Percentiles rank a stretch among this genome's conserved stretches.
These are phyloP conservation scores for Neofusicoccum sp. DNA, from an alignment of 2,329 filamentous ascomycete genomes.

Conservation along the genomic window DNA sequence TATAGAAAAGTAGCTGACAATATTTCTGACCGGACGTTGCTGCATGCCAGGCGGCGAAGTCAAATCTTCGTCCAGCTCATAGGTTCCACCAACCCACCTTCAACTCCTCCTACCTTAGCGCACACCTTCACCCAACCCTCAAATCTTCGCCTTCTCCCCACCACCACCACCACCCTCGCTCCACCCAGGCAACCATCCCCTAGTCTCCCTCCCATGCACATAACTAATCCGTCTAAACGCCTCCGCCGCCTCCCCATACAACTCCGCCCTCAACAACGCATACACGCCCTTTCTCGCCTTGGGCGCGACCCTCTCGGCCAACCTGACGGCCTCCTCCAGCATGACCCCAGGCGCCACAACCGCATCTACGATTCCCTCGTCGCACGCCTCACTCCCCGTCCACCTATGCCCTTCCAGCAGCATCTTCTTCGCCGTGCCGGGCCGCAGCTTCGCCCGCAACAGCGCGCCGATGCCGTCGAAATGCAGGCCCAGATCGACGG, in stretches of 20 bases:
- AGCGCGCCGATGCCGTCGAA: conserved; percentile 56
- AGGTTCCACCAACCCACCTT: neutral
- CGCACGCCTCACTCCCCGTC: conserved; percentile 52
- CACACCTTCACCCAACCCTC: conserved; percentile 6
- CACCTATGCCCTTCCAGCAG: conserved; percentile 55
- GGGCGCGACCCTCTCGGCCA: conserved; percentile 43
- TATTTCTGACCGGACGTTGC: no score
- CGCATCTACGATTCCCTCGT: conserved; percentile 55
- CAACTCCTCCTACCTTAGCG: neutral
- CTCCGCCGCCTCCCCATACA: conserved; percentile 54
- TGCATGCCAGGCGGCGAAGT: no score
- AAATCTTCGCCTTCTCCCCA: conserved; percentile 50
- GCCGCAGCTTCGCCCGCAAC: conserved; percentile 51
- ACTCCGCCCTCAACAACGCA: conserved; percentile 50
- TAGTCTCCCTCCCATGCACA: conserved; percentile 48
- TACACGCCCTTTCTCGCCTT: conserved; percentile 52
- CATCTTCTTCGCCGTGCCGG: conserved; percentile 55
- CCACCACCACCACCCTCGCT: neutral
- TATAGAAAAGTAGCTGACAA: no score
- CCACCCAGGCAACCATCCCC: conserved; percentile 27
- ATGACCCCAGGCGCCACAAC: conserved; percentile 44
- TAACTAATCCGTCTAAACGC: conserved; percentile 54
- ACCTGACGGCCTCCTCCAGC: conserved; percentile 43
- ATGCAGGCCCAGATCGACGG: conserved; percentile 55
- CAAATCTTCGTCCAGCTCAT: no score